Evolutionary conservation across 2,329 filamentous ascomycete genomes (phyloP).

Genomic region (Penicillium sclerotiorum): DNA sequence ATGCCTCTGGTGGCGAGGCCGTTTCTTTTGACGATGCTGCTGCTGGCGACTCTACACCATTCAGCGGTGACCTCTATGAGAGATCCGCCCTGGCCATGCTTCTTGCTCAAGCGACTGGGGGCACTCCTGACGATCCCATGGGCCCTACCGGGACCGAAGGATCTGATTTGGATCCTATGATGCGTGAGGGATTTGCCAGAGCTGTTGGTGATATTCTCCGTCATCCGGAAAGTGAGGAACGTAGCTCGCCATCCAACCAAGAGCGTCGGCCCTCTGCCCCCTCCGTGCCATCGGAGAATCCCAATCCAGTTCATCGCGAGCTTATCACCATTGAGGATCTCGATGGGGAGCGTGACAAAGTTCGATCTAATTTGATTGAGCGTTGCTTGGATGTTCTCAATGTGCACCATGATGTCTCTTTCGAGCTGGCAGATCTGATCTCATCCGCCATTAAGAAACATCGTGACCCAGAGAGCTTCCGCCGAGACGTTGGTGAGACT

Average conservation of each 20-base stretch:
- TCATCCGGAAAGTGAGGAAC: no score
- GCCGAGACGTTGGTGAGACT: slow-evolving; percentile 77
- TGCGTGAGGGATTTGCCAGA: slow-evolving; percentile 43
- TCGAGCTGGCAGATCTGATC: slow-evolving; percentile 88
- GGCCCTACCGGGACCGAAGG: slow-evolving; percentile 24
- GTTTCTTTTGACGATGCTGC: slow-evolving; percentile 33
- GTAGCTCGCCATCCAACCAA: slow-evolving; percentile 26
- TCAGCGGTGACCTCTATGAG: slow-evolving; percentile 30
- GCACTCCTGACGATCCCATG: slow-evolving; percentile 26
- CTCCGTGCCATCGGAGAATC: no score
- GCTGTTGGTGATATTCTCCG: slow-evolving; percentile 46
- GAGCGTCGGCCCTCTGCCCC: no score
- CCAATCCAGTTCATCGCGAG: slow-evolving; percentile 31
- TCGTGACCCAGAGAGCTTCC: slow-evolving; percentile 59
- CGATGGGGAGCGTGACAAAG: slow-evolving; percentile 70
- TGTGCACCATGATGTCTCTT: slow-evolving; percentile 82
- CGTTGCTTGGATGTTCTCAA: slow-evolving; percentile 88
- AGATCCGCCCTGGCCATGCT: slow-evolving; percentile 38
- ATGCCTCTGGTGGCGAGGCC: slow-evolving; percentile 32
- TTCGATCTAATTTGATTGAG: slow-evolving; percentile 80
- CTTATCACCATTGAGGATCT: slow-evolving; percentile 71
- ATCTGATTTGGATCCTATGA: slow-evolving; percentile 31
- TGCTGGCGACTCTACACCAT: slow-evolving; percentile 30
- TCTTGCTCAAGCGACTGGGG: slow-evolving; percentile 33
- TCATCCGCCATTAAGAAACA: slow-evolving; percentile 68